Percentiles rank a stretch among this genome's conserved stretches.
Evolutionary conservation across 192 early-diverging fungal genomes (phyloP).

Genomic region (Tieghemiomyces parasiticus): DNA sequence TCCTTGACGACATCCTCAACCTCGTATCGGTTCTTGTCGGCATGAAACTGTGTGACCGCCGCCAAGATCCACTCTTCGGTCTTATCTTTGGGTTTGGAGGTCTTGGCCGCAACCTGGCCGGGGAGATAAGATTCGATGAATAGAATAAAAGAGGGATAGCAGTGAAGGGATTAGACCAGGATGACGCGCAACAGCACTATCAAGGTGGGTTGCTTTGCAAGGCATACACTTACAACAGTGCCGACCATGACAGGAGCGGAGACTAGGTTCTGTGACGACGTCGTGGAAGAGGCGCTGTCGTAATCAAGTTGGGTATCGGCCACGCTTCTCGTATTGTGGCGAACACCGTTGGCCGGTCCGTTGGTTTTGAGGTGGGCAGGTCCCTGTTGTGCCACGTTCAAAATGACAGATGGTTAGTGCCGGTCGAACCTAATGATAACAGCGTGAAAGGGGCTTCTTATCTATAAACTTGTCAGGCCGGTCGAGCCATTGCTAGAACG

Average conservation of each 20-base stretch:
- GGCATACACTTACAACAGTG: neutral
- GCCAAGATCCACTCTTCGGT: conserved; percentile 7
- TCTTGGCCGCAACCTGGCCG: neutral
- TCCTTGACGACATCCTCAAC: conserved; percentile 6
- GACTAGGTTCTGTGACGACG: neutral
- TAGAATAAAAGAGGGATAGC: neutral
- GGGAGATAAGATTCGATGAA: neutral
- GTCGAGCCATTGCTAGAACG: neutral
- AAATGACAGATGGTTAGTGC: neutral
- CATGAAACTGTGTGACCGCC: neutral
- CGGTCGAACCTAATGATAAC: neutral
- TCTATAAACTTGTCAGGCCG: neutral
- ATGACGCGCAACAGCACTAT: too few relatives aligned
- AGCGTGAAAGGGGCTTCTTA: neutral
- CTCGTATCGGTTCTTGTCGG: neutral
- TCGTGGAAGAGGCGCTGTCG: neutral
- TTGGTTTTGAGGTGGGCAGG: neutral
- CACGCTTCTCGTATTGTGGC: neutral
- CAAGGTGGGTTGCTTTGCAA: neutral
- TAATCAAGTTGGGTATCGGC: neutral
- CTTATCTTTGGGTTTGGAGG: neutral
- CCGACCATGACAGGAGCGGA: neutral
- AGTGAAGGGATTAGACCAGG: neutral
- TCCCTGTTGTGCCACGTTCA: neutral
- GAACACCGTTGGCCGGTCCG: neutral